These are phyloP conservation scores for Starmera dryadoides DNA, from an alignment of 805 yeast genomes.

Conservation along the genomic window DNA sequence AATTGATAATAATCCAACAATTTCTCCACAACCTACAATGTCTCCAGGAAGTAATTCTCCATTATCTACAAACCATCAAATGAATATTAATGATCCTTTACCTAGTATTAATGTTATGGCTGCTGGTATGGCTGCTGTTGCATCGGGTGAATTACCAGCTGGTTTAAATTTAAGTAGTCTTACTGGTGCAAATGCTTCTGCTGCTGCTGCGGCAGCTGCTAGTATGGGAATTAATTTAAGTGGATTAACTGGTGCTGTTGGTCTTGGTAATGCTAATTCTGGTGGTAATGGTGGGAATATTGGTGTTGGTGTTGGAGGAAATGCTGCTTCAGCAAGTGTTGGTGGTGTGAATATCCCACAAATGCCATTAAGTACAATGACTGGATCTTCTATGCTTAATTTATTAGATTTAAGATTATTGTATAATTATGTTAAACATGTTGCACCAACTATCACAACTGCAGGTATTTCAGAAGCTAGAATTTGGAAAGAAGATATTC, in stretches of 20 bases:
- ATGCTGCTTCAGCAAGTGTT: background rate
- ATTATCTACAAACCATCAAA: conserved; percentile 10
- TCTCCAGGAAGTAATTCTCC: conserved; percentile 21
- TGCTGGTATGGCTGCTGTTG: background rate
- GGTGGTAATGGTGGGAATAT: background rate
- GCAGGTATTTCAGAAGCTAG: conserved; percentile 84
- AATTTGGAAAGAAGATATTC: conserved; percentile 85
- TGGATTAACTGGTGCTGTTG: too few relatives aligned
- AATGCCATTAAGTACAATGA: background rate
- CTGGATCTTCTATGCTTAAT: conserved; percentile 32
- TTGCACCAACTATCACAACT: conserved; percentile 80
- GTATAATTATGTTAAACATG: conserved; percentile 81
- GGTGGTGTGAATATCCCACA: too few relatives aligned
- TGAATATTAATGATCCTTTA: background rate
- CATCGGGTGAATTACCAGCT: too few relatives aligned
- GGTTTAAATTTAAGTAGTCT: too few relatives aligned
- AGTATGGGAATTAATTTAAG: too few relatives aligned
- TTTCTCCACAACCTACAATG: conserved; percentile 22
- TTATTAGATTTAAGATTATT: conserved; percentile 74
- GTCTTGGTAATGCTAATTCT: background rate
- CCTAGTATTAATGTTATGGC: background rate
- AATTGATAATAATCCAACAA: conserved; percentile 20
- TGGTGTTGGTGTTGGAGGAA: background rate
- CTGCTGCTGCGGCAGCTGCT: too few relatives aligned
- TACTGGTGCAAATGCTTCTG: too few relatives aligned